phyloP scores from a whole-genome alignment of 179 eudicot genomes.

The Silene vulgaris region DNA sequence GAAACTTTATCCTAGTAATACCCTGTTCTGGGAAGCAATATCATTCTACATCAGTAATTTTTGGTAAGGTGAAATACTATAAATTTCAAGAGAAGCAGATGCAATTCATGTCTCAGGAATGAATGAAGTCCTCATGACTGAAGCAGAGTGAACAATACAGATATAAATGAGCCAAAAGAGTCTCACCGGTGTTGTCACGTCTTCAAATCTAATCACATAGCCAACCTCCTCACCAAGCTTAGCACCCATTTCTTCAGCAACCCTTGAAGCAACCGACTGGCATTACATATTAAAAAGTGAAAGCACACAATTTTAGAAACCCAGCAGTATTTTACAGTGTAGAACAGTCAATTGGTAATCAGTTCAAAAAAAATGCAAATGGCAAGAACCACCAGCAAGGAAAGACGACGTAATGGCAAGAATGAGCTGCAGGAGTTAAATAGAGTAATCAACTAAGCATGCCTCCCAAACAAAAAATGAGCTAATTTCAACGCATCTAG shows the following conservation, averaged over 20 bases:
- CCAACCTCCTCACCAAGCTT: constrained; percentile 98
- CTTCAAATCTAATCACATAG: constrained; percentile 94
- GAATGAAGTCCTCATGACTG: constrained; percentile 5
- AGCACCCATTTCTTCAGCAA: constrained; percentile 91
- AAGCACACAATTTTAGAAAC: background rate
- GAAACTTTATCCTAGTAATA: constrained; percentile 77
- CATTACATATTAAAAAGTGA: constrained; percentile 21
- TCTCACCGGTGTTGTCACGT: constrained; percentile 65
- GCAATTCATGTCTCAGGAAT: background rate
- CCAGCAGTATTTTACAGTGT: background rate
- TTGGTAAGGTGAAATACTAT: constrained; percentile 15
- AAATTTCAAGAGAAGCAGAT: background rate
- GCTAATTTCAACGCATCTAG: too few species aligned
- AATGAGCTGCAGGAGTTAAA: background rate
- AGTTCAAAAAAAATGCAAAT: background rate
- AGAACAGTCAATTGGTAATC: background rate
- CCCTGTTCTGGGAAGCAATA: constrained; percentile 61
- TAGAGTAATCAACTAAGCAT: background rate
- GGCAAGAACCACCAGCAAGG: background rate
- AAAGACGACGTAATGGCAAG: background rate
- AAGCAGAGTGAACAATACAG: background rate
- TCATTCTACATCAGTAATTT: constrained; percentile 23
- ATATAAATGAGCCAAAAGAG: constrained; percentile 12
- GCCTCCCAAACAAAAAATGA: too few species aligned
- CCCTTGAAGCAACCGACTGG: constrained; percentile 94